Evolutionary conservation across 1,139 yeast genomes (phyloP), one percentile per base, ranked within the genome.

Genomic region (Pneumocystis oryctolagi): DNA sequence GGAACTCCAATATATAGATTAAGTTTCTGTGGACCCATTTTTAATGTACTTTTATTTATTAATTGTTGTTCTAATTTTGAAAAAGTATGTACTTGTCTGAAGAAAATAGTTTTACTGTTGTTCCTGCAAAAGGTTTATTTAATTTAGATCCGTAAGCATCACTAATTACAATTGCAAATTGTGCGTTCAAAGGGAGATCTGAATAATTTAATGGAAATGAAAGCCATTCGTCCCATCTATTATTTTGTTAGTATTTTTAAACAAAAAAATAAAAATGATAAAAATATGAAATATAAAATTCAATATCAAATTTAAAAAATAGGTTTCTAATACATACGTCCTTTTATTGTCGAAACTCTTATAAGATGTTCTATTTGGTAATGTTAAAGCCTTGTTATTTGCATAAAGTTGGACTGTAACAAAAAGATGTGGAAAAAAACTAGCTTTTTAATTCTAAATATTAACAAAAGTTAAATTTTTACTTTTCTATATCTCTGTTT

Each of bases 131-230:
- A 0, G 78, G 73, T 85, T 81, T 1, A 73, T 69, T 16, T 79
- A 77, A 20, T 76, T 73, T 1, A 82, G 61, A 78, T 6, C 84
- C 83, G 25, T 78, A 82, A 68, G 78, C 81, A 69, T 85, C 95
- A 81, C 82, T 85, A 14, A 85, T 70, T n/a, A 80, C 77, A 55
- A 92, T 77, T 64, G 80, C 80, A 37, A 90, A 72, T 67, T 79
- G 81, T 2, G 92, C 74, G 59, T 82, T 80, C 37, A 82, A 71
- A 3, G 89, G 84, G 20, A 92, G 72, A 69, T 89, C 94, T 64
- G 81, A 80, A 68, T 86, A 83, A 65, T 79, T 78, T 5, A 89
- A 79, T 0, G 97, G 92, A 61, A 92, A 73, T 60, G 81, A 78
- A 37, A 89, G 73, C 84, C 87, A 83, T 67, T 82, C 82, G 66